A percentile compares a stretch with the other conserved stretches of the same genome.
Evolutionary conservation across 495 filamentous ascomycete genomes (phyloP).

Genomic region (Tuber calosporum): DNA sequence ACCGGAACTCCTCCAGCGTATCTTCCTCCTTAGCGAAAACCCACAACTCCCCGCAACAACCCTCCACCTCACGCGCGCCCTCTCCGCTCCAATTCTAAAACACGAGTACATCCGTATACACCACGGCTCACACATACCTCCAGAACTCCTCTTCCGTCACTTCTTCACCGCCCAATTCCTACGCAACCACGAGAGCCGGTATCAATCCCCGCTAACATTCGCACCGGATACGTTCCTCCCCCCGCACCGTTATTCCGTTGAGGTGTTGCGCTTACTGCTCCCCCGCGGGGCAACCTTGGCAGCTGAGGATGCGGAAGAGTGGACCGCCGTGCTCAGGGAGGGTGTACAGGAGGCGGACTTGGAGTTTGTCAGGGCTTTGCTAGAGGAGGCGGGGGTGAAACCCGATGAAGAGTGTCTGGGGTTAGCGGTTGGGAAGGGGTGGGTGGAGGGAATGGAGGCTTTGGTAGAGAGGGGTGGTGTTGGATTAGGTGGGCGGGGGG

Average conservation of each 20-base stretch:
- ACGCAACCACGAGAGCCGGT: slow-evolving; percentile 1
- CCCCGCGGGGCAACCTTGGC: slow-evolving; percentile 8
- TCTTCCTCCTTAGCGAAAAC: slow-evolving; percentile 15
- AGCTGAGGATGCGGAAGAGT: slow-evolving; percentile 12
- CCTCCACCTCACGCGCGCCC: slow-evolving; percentile 13
- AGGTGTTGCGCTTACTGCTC: neutral
- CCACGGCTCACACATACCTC: neutral
- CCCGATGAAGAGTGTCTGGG: slow-evolving; percentile 20
- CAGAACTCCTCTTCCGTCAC: neutral
- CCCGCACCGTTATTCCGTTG: neutral
- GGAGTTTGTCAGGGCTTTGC: slow-evolving; percentile 1
- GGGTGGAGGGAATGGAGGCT: slow-evolving; percentile 13
- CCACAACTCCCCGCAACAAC: slow-evolving; percentile 6
- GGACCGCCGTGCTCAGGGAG: slow-evolving; percentile 1
- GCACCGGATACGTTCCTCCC: neutral
- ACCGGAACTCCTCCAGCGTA: slow-evolving; percentile 16
- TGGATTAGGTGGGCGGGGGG: slow-evolving; percentile 12
- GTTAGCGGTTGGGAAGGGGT: slow-evolving; percentile 14
- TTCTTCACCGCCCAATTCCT: slow-evolving; percentile 17
- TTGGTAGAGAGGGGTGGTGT: slow-evolving; percentile 17
- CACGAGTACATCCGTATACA: slow-evolving; percentile 4
- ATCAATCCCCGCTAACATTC: neutral
- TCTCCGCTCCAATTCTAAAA: slow-evolving; percentile 17
- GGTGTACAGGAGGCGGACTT: slow-evolving; percentile 1
- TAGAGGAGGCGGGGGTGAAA: slow-evolving; percentile 6